Conservation (phyloP, 2,329 filamentous ascomycete species). For the Annulohypoxylon truncatum region DNA sequence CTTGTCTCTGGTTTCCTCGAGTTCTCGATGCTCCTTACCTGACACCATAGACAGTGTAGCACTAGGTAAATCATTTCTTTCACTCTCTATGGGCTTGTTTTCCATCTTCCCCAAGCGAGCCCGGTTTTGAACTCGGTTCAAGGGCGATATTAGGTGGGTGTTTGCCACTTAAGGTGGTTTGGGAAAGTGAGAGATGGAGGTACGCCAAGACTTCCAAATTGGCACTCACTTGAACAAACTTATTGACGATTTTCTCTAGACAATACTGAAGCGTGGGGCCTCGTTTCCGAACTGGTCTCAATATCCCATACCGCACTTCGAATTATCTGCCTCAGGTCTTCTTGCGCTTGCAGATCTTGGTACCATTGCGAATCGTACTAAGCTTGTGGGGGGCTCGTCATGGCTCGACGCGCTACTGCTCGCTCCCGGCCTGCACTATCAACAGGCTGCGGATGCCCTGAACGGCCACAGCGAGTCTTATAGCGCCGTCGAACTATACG, state of each 20-base stretch:
- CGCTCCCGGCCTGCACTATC: slow-evolving; percentile 70
- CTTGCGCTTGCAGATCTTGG: slow-evolving; percentile 69
- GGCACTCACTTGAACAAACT: background rate
- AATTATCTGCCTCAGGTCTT: slow-evolving; percentile 64
- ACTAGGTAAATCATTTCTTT: background rate
- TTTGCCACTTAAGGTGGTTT: background rate
- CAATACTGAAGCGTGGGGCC: slow-evolving; percentile 43
- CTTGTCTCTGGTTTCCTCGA: slow-evolving; percentile 5
- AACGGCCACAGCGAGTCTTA: slow-evolving; percentile 56
- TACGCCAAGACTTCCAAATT: slow-evolving; percentile 17
- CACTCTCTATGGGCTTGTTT: background rate
- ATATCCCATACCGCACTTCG: slow-evolving; percentile 59
- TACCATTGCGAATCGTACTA: slow-evolving; percentile 66
- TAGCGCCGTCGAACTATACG: slow-evolving; percentile 54
- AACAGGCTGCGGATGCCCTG: slow-evolving; percentile 66
- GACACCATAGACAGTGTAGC: background rate
- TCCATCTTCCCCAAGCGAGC: background rate
- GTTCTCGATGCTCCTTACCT: slow-evolving; percentile 6
- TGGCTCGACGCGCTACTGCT: slow-evolving; percentile 68
- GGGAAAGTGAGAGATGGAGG: slow-evolving; percentile 36
- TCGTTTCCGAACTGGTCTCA: slow-evolving; percentile 57
- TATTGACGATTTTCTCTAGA: slow-evolving; percentile 34
- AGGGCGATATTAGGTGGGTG: slow-evolving; percentile 5
- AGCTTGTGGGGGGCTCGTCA: slow-evolving; percentile 65
- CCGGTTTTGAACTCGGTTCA: slow-evolving; percentile 9